phyloP scores from a whole-genome alignment of 768 basidiomycete genomes.

The Heimioporus sp. region DNA sequence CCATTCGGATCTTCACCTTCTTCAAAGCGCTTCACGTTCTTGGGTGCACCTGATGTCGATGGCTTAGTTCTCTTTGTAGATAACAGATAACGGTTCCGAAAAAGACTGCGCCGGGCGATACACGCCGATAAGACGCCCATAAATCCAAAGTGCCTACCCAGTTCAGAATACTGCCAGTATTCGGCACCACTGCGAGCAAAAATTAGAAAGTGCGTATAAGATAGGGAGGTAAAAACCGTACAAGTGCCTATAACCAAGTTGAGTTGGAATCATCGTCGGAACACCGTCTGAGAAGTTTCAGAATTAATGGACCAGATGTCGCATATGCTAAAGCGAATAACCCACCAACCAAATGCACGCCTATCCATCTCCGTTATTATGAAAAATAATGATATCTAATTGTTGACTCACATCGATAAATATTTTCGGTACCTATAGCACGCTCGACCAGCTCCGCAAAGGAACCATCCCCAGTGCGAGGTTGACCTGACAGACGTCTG shows the following conservation, averaged over 20 bases:
- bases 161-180: constrained; percentile 51
- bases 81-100: constrained; percentile 1
- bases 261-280: constrained; percentile 46
- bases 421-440: constrained; percentile 34
- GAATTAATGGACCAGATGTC: neutral
- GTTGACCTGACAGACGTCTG: constrained; percentile 42
- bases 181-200: constrained; percentile 29
- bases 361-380: constrained; percentile 19
- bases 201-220: constrained; percentile 12
- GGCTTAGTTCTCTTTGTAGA: constrained; percentile 1
- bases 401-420: constrained; percentile 38
- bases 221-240: constrained; percentile 16
- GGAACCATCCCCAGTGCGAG: constrained; percentile 41
- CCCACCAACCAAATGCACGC: constrained; percentile 45
- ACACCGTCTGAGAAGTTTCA: constrained; percentile 42
- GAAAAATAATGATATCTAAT: neutral
- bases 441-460: constrained; percentile 43
- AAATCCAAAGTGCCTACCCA: constrained; percentile 21
- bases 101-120: neutral
- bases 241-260: constrained; percentile 48
- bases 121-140: neutral
- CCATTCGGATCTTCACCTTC: constrained; percentile 48
- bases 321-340: neutral
- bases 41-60: constrained; percentile 22
- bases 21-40: constrained; percentile 40